These are phyloP conservation scores for Sporisorium scitamineum DNA, from an alignment of 1,284 basidiomycete genomes.

Conservation along the genomic window DNA sequence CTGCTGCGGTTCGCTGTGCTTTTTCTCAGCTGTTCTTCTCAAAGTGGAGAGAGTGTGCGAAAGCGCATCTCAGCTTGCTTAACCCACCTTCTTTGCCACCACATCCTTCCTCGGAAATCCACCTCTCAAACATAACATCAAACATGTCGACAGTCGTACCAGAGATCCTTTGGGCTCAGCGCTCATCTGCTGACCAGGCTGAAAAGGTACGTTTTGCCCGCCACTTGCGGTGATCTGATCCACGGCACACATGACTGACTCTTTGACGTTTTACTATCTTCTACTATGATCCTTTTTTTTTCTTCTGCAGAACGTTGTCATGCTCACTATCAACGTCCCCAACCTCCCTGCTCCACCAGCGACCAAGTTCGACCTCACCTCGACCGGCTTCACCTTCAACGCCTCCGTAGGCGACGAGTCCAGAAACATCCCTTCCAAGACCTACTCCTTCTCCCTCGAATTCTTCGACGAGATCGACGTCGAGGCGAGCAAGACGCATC, in stretches of 20 bases:
- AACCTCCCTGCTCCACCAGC: constrained; percentile 62
- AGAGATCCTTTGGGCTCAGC: constrained; percentile 69
- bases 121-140: not conserved
- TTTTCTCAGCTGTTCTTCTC: constrained; percentile 19
- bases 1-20: not conserved
- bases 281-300: too few species aligned
- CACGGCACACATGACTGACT: not conserved
- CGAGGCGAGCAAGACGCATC: constrained; percentile 61
- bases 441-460: constrained; percentile 65
- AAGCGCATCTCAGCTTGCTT: not conserved
- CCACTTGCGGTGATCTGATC: not conserved
- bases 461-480: constrained; percentile 67
- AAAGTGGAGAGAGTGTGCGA: constrained; percentile 25
- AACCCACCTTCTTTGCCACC: not conserved
- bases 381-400: constrained; percentile 59
- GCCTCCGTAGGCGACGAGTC: constrained; percentile 56
- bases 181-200: constrained; percentile 58
- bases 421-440: constrained; percentile 61
- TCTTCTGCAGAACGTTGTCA: constrained; percentile 56
- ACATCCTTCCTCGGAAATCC: not conserved
- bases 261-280: constrained; percentile 1
- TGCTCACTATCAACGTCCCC: constrained; percentile 69
- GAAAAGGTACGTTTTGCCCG: constrained; percentile 56
- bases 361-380: constrained; percentile 64
- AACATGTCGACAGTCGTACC: constrained; percentile 59